These are phyloP conservation scores for Pseudogymnoascus sp. DNA, from an alignment of 2,329 filamentous ascomycete species.

Conservation along the genomic window DNA sequence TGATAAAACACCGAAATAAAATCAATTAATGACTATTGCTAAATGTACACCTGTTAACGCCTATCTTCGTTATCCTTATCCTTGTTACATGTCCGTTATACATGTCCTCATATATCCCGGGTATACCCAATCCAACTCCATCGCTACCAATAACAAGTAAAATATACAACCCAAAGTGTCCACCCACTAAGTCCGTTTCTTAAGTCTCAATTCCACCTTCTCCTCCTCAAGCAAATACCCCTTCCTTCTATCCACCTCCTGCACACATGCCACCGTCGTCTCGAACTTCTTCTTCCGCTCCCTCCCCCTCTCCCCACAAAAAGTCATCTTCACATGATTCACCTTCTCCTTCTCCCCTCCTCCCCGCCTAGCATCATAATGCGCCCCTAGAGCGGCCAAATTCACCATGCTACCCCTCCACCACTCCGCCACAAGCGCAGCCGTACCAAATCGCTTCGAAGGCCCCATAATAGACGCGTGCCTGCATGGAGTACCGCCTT, in stretches of 20 bases:
- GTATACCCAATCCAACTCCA: conserved; percentile 2
- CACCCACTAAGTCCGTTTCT: not conserved
- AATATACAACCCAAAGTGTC: not conserved
- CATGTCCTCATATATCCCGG: not conserved
- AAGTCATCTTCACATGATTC: conserved; percentile 6
- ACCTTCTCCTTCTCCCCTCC: not conserved
- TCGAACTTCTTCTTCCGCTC: not conserved
- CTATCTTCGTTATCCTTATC: not conserved
- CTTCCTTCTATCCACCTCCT: not conserved
- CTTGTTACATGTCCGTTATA: not conserved
- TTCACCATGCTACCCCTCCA: conserved; percentile 5
- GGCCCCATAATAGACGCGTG: not conserved
- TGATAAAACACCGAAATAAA: not conserved
- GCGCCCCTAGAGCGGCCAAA: not conserved
- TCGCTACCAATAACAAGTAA: not conserved
- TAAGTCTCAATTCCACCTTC: not conserved
- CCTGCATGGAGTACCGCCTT: not conserved
- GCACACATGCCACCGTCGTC: not conserved
- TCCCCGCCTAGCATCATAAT: not conserved
- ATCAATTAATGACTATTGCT: not conserved
- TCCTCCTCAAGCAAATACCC: not conserved
- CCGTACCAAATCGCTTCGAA: conserved; percentile 1
- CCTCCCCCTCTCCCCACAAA: not conserved
- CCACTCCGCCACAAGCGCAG: not conserved
- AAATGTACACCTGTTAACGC: not conserved